Evolutionary conservation across 495 filamentous ascomycete genomes (phyloP), one percentile per base, ranked within the genome.

Genomic region (Penicillium bovifimosum): DNA sequence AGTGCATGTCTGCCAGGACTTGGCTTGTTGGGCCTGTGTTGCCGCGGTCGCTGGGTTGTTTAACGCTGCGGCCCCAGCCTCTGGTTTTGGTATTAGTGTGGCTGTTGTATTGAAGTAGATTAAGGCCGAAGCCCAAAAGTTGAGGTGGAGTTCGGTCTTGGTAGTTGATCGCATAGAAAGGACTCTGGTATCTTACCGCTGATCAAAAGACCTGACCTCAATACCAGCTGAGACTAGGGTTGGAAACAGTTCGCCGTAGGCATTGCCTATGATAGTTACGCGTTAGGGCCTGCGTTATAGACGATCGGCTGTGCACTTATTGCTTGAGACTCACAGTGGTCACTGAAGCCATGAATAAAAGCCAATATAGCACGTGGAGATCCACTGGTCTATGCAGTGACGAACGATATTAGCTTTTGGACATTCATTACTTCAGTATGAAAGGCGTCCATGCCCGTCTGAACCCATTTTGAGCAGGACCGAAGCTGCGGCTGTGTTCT

Each of bases 331-430:
- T 53, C 31, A 62, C 59, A 55, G 63, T 96, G 91, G 70, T 96
- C 91, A 57, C 81, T 86, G 77, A 88, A 96, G 55, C 91, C 91
- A 70, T 96, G 91, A 52, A 96, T 66, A 63, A 91, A 84, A 52
- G 90, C 76, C 16, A 93, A 56, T 26, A 84, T 84, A 11, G 91
- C 90, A 51, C 78, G 77, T 9, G 75, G 67, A 3, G 74, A 59
- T 33, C 65, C 71, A 13, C 67, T 59, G 31, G 84, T 78, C 83
- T 84, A 9, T 18, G 18, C 3, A 31, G 41, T 9, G 33, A 24
- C 20, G 28, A 52, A 16, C 27, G 16, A 10, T 36, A 47, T 48
- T 16, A 48, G 33, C 46, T 26, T 26, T 16, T 47, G 20, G 1
- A 35, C 6, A 27, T 27, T 13, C 35, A 29, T 11, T 5, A 6